Evolutionary conservation across 225 moss, liverwort and hornwort genomes (phyloP), one percentile per base, ranked within the genome.

Genomic region (Marchantia polymorpha): DNA sequence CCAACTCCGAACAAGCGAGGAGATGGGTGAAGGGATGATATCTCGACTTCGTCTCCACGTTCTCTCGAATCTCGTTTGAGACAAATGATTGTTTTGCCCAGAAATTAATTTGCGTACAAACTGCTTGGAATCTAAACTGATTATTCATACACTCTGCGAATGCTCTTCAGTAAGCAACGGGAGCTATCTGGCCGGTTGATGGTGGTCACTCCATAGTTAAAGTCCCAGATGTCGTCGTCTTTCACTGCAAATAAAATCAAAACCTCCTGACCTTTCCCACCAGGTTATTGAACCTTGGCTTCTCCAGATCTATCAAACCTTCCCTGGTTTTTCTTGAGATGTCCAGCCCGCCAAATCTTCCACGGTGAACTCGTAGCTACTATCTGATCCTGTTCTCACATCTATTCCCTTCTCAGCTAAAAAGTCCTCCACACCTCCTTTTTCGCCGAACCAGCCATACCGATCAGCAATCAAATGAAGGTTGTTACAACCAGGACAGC

Each of bases 401-500:
- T 91, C 85, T 56, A 95, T 81, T 9, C 95, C 97, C 69, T 93
- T 94, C 55, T 89, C 88, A 31, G 87, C 77, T 80, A 99, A 61
- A 61, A 99, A 93, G 76, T 94, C 92, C 64, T 93, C 97, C 0
- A 95, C 97, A 11, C 90, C 92, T 14, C 97, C 95, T 29, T 89
- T 83, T 83, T 92, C 89, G 52, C 97, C 97, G 65, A 99, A 99
- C 97, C 94, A 99, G 0, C 97, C 97, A 77, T 92, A 80, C 47
- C 93, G 84, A 72, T 99, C 97, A 0, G 97, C 94, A 83, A 99
- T 94, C 51, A 99, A 79, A 58, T 99, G 97, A 25, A 99, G 87
- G 74, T 99, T 92, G 3, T 83, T 87, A 72, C 97, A 99, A 60
- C 88, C 83, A n/a, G 93, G 93, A 64, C 97, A 99, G 0, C 94